Evolutionary conservation across 1,284 basidiomycete genomes (phyloP).

Genomic region (Cutaneotrichosporon cyanovorans): DNA sequence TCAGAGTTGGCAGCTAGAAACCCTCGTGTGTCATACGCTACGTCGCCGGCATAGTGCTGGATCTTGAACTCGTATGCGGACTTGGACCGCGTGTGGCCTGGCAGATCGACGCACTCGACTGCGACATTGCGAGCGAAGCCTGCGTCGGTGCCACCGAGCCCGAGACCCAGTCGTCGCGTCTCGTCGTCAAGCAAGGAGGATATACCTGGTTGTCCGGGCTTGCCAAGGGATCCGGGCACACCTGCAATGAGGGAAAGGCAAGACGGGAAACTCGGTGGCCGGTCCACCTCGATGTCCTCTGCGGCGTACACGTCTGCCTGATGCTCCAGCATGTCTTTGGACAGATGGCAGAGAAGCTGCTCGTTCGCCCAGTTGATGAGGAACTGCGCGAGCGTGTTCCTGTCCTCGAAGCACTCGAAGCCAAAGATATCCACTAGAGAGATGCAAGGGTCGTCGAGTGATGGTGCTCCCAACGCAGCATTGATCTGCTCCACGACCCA

Average conservation of each 20-base stretch:
- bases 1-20: slow-evolving; percentile 17
- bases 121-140: slow-evolving; percentile 12
- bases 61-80: slow-evolving; percentile 12
- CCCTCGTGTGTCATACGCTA: slow-evolving; percentile 14
- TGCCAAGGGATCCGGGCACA: slow-evolving; percentile 5
- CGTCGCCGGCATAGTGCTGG: slow-evolving; percentile 14
- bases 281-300: slow-evolving; percentile 13
- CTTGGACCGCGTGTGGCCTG: slow-evolving; percentile 10
- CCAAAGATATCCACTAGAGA: slow-evolving; percentile 17
- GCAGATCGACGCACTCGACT: slow-evolving; percentile 9
- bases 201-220: slow-evolving; percentile 11
- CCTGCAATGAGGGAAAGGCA: slow-evolving; percentile 12
- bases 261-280: slow-evolving; percentile 6
- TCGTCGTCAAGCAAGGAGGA: slow-evolving; percentile 18
- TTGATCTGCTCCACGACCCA: slow-evolving; percentile 16
- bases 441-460: slow-evolving; percentile 8
- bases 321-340: slow-evolving; percentile 14
- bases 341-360: slow-evolving; percentile 15
- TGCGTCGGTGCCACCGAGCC: slow-evolving; percentile 13
- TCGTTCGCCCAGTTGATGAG: slow-evolving; percentile 22
- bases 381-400: slow-evolving; percentile 16
- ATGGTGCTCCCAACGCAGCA: slow-evolving; percentile 9
- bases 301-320: slow-evolving; percentile 14
- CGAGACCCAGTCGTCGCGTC: slow-evolving; percentile 12
- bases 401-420: slow-evolving; percentile 13